phyloP scores from a whole-genome alignment of 768 basidiomycete genomes.

The Rhizopogon vinicolor region DNA sequence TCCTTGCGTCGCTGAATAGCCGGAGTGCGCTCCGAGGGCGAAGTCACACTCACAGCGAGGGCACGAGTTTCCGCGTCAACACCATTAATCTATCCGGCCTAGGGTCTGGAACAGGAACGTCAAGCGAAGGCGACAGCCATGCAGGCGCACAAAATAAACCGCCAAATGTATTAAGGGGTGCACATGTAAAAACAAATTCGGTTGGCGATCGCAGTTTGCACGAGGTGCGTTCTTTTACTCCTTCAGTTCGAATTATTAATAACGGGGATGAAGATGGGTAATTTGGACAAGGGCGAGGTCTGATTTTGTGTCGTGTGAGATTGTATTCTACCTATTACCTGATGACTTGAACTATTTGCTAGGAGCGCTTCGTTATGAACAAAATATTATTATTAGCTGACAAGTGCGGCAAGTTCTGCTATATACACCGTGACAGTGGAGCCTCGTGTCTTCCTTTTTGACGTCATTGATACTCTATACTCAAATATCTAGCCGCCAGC shows the following conservation, averaged over 20 bases:
- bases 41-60: neutral
- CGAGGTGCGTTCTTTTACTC: neutral
- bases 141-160: neutral
- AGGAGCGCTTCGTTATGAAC: neutral
- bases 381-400: no score
- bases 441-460: no score
- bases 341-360: neutral
- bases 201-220: neutral
- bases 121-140: neutral
- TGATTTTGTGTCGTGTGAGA: neutral
- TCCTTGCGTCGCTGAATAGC: slow-evolving; percentile 40
- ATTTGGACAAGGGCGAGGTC: neutral
- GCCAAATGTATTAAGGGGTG: neutral
- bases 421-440: no score
- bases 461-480: no score
- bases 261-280: neutral
- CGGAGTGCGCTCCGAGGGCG: slow-evolving; percentile 29
- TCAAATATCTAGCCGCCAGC: no score
- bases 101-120: neutral
- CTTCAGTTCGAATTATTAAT: neutral
- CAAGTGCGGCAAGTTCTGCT: no score
- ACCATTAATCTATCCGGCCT: neutral
- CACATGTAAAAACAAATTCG: neutral
- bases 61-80: slow-evolving; percentile 6
- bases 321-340: neutral